A percentile compares a stretch with the other conserved stretches of the same genome.
Evolutionary conservation across 2,329 filamentous ascomycete genomes (phyloP).

Genomic region (Blastomyces emzantsi): DNA sequence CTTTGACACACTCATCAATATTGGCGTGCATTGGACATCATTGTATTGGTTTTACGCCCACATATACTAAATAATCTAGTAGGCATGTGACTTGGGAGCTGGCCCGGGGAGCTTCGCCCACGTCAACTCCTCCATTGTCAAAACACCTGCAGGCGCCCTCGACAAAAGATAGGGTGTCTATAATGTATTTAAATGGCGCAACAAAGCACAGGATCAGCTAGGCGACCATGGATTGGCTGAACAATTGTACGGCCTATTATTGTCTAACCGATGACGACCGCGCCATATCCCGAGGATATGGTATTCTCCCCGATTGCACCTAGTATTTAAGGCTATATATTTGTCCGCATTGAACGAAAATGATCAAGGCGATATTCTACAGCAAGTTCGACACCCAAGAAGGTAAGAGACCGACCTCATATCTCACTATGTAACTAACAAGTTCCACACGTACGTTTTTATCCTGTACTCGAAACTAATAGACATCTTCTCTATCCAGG

Average conservation of each 20-base stretch:
- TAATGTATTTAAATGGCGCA: neutral
- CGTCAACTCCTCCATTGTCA: neutral
- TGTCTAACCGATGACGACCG: neutral
- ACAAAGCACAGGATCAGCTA: neutral
- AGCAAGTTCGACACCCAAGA: constrained; percentile 56
- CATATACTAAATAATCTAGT: neutral
- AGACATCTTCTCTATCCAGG: constrained; percentile 33
- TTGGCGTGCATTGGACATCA: no score
- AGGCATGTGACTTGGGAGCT: constrained; percentile 3
- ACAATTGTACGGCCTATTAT: neutral
- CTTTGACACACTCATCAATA: neutral
- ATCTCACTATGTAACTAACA: neutral
- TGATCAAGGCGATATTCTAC: constrained; percentile 59
- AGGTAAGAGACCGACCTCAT: constrained; percentile 27
- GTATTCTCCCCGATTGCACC: neutral
- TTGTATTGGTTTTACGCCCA: neutral
- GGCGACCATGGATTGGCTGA: constrained; percentile 2
- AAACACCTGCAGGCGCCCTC: neutral
- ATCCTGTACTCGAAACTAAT: constrained; percentile 4
- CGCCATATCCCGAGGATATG: neutral
- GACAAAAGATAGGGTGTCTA: neutral
- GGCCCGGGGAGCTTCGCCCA: neutral
- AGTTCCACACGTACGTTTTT: neutral
- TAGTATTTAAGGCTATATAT: neutral
- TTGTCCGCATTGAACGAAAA: constrained; percentile 25